A percentile compares a stretch with the other conserved stretches of the same genome.
phyloP scores from a whole-genome alignment of 2,329 filamentous ascomycete species.

The Neofusicoccum sp. region DNA sequence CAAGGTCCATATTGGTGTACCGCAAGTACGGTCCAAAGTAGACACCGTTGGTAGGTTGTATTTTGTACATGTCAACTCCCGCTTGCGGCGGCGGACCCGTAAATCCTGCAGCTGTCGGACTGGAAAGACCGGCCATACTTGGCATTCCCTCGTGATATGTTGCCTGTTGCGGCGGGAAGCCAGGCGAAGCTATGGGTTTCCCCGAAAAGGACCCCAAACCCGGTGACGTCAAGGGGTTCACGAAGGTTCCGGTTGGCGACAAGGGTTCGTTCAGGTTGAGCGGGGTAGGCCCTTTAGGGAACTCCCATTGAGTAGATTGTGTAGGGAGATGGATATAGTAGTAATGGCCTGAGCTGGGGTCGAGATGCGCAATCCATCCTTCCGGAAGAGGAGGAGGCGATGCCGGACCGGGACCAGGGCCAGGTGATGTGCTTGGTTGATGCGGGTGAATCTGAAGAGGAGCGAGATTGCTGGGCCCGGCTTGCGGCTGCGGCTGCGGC shows the following conservation, averaged over 20 bases:
- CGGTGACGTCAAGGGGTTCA: constrained; percentile 49
- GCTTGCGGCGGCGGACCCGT: constrained; percentile 84
- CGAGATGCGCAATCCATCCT: constrained; percentile 96
- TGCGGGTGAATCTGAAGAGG: constrained; percentile 43
- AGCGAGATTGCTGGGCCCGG: constrained; percentile 35
- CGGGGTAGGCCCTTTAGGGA: constrained; percentile 92
- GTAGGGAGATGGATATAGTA: constrained; percentile 97
- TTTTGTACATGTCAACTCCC: constrained; percentile 92
- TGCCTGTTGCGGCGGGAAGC: constrained; percentile 79
- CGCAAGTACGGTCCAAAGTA: constrained; percentile 97
- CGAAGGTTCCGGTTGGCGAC: constrained; percentile 69
- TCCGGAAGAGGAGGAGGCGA: constrained; percentile 93
- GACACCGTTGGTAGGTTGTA: constrained; percentile 90
- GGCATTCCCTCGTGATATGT: constrained; percentile 85
- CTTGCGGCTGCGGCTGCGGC: constrained; percentile 49
- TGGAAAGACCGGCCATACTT: constrained; percentile 73
- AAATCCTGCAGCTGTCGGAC: constrained; percentile 79
- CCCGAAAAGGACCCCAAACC: constrained; percentile 56
- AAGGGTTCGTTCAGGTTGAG: constrained; percentile 82
- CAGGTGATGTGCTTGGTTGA: constrained; percentile 34
- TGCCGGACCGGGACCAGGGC: constrained; percentile 62
- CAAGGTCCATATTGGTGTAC: constrained; percentile 96
- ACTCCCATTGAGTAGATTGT: constrained; percentile 98
- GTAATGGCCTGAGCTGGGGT: constrained; percentile 94
- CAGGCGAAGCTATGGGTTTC: constrained; percentile 75